A percentile compares a stretch with the other conserved stretches of the same genome.
These are phyloP conservation scores for Picochlorum costavermella DNA, from an alignment of 139 green algal species.

Conservation along the genomic window DNA sequence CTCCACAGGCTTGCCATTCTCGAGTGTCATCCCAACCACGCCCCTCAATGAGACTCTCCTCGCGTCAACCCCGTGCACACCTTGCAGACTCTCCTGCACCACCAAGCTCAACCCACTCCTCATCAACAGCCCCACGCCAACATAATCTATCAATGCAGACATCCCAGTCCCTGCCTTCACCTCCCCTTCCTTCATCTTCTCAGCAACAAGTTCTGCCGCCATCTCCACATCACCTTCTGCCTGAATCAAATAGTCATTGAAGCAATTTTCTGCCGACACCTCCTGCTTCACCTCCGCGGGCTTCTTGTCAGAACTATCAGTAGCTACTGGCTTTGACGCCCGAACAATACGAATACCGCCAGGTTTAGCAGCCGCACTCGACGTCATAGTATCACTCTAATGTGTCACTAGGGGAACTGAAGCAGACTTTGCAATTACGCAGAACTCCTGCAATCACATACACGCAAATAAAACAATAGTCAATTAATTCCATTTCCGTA, in stretches of 20 bases:
- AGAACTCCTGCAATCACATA: no score
- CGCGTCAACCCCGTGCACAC: background rate
- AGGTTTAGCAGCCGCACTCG: no score
- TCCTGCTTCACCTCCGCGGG: background rate
- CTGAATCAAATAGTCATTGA: background rate
- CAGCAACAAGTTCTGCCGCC: conserved; percentile 4
- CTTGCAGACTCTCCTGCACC: conserved; percentile 6
- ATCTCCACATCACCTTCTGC: conserved; percentile 14
- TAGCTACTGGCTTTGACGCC: no score
- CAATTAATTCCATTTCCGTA: no score
- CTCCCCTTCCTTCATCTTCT: conserved; percentile 14
- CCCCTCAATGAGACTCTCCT: conserved; percentile 15
- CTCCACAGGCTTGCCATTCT: conserved; percentile 19
- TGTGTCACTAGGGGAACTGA: no score
- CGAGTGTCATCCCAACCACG: conserved; percentile 8
- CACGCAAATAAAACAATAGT: no score
- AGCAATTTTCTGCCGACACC: background rate
- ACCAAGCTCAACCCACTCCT: conserved; percentile 2
- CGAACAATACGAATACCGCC: no score
- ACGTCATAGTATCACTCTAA: no score
- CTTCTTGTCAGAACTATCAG: background rate
- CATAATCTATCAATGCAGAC: background rate
- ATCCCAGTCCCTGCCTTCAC: background rate
- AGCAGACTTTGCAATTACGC: no score
- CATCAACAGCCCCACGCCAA: conserved; percentile 7